phyloP scores from a whole-genome alignment of 441 rosid genomes.

The Aleurites moluccanus region DNA sequence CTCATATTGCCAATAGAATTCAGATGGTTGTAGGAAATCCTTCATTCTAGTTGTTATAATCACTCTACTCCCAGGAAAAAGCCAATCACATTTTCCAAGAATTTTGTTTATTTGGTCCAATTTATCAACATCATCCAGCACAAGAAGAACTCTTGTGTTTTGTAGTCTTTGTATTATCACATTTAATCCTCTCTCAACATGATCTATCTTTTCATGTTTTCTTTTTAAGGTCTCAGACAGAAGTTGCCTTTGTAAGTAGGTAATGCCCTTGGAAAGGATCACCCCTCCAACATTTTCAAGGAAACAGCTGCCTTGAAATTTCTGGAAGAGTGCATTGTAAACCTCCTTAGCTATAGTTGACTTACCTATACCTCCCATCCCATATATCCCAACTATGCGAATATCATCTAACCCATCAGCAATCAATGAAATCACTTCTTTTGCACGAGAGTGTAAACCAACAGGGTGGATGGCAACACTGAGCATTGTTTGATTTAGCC shows the following conservation, averaged over 20 bases:
- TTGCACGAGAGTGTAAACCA: slow-evolving; percentile 44
- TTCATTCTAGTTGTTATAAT: slow-evolving; percentile 21
- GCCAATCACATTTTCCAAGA: slow-evolving; percentile 17
- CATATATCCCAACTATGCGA: slow-evolving; percentile 20
- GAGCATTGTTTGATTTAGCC: background rate
- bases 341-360: slow-evolving; percentile 23
- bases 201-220: slow-evolving; percentile 18
- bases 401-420: slow-evolving; percentile 19
- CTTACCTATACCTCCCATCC: slow-evolving; percentile 27
- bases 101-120: slow-evolving; percentile 6
- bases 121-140: slow-evolving; percentile 24
- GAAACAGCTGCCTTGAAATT: slow-evolving; percentile 23
- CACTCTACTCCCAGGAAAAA: slow-evolving; percentile 24
- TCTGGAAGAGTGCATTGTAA: slow-evolving; percentile 6
- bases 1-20: slow-evolving; percentile 9
- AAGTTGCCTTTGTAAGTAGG: slow-evolving; percentile 20
- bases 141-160: slow-evolving; percentile 14
- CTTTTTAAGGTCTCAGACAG: slow-evolving; percentile 10
- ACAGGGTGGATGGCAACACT: slow-evolving; percentile 33
- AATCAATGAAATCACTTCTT: slow-evolving; percentile 32
- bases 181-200: slow-evolving; percentile 13
- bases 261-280: slow-evolving; percentile 6
- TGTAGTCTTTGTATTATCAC: slow-evolving; percentile 1
- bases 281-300: slow-evolving; percentile 18
- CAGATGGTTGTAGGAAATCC: slow-evolving; percentile 4